Evolutionary conservation across 306 rosid species (phyloP).

Genomic region (Parietaria judaica): DNA sequence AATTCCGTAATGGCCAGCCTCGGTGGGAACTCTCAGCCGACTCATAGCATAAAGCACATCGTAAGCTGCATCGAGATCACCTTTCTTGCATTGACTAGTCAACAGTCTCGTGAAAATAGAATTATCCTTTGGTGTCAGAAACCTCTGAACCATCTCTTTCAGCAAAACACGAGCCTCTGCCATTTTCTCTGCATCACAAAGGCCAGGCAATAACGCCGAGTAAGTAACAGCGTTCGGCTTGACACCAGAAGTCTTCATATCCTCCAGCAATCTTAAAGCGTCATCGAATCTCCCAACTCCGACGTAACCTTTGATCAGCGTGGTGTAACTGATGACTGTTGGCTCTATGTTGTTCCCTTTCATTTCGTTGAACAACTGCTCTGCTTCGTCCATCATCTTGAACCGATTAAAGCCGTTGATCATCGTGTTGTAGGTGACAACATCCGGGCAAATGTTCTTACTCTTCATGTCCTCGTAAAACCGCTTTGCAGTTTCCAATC

Average conservation of each 20-base stretch:
- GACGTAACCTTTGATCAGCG: slow-evolving; percentile 72
- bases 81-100: slow-evolving; percentile 51
- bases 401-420: slow-evolving; percentile 74
- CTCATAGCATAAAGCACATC: slow-evolving; percentile 71
- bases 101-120: slow-evolving; percentile 49
- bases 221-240: slow-evolving; percentile 74
- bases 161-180: slow-evolving; percentile 42
- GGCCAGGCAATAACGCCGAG: slow-evolving; percentile 65
- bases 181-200: slow-evolving; percentile 62
- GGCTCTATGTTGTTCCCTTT: slow-evolving; percentile 58
- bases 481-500: slow-evolving; percentile 74
- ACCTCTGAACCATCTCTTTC: slow-evolving; percentile 67
- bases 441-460: slow-evolving; percentile 49
- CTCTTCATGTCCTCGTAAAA: slow-evolving; percentile 71
- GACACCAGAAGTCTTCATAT: slow-evolving; percentile 63
- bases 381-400: slow-evolving; percentile 71
- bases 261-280: slow-evolving; percentile 45
- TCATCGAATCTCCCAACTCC: slow-evolving; percentile 49
- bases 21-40: slow-evolving; percentile 73
- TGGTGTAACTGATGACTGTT: slow-evolving; percentile 73
- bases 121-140: slow-evolving; percentile 72
- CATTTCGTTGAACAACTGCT: slow-evolving; percentile 67
- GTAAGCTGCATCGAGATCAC: slow-evolving; percentile 73
- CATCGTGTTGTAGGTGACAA: slow-evolving; percentile 75
- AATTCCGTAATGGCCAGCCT: slow-evolving; percentile 81